Base-by-base conservation (phyloP, 73 alveolate species). In the Paramecium bursaria region DNA sequence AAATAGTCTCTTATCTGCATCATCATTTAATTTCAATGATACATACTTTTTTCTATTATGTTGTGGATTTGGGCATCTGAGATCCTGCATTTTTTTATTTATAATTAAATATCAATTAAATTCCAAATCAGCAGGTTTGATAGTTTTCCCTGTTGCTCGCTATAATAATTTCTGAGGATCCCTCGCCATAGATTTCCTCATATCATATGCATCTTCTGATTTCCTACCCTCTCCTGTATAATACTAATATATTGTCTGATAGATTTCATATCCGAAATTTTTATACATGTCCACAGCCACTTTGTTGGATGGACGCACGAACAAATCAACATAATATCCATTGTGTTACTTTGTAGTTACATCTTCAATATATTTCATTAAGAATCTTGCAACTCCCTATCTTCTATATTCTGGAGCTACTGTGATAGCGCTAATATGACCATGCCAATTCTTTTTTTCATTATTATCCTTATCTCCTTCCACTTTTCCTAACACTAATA, bases 371-470 rank as follows among this genome's bases (percentile, higher is more conserved):
- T 92, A 95, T 73, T 97, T 92, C 99, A 97, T 97, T 44, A 97
- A 87, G 17, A 95, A 88, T 47, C 97, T 85, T 46, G 99, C 99
- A 17, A 97, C 91, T n/a, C 99, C 99, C 90, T 97, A 96, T 79
- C 98, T 93, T 88, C 99, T 85, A 74, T 94, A 95, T 74, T 96
- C 91, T 0, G 99, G 99, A 22, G 99, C 99, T 1, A 97, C 99
- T 48, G 99, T 97, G 9, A 97, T 98, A n/a, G 99, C 99, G 57
- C 98, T 90, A 9, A 97, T 98, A 87, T 95, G 99, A 17, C 99
- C 99, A 90, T 97, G 99, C 99, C 99, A 97, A 88, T 94, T 93
- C 60, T 93, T 91, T 48, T 91, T 95, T 26, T 75, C 88, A 10
- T 96, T 97, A 85, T 93, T 87, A 42, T 35, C 79, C 75, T 93